Conservation (phyloP, 257 asterid genomes). For the Haberlea rhodopensis region DNA sequence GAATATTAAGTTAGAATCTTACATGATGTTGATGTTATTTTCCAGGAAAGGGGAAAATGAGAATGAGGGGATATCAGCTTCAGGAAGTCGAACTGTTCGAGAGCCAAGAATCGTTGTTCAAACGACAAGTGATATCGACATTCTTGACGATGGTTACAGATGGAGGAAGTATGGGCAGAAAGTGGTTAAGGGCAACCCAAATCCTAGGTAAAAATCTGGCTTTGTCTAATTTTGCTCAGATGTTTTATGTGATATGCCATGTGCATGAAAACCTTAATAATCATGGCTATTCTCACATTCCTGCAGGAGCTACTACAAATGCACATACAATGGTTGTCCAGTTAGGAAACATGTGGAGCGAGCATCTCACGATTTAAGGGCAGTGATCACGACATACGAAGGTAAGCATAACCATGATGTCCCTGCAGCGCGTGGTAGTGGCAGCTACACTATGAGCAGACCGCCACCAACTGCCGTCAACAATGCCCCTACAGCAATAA, state of each 20-base stretch:
- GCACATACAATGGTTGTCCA: constrained; percentile 47
- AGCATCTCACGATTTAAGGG: constrained; percentile 53
- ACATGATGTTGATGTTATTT: neutral
- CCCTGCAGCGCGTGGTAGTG: constrained; percentile 55
- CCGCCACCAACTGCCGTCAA: constrained; percentile 31
- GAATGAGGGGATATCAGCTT: constrained; percentile 43
- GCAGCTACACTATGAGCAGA: constrained; percentile 30
- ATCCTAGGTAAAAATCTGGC: constrained; percentile 41
- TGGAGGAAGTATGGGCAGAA: constrained; percentile 66
- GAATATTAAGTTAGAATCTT: neutral
- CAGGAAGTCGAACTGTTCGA: constrained; percentile 48
- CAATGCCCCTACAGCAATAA: constrained; percentile 34
- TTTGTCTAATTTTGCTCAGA: neutral
- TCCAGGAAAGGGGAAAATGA: constrained; percentile 51
- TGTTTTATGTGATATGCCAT: neutral
- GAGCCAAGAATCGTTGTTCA: constrained; percentile 59
- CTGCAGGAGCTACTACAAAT: constrained; percentile 56
- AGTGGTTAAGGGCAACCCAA: constrained; percentile 57
- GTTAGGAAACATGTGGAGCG: constrained; percentile 63
- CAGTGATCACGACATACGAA: constrained; percentile 57
- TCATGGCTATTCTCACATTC: neutral
- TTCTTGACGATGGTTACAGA: constrained; percentile 59
- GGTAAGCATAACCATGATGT: constrained; percentile 64
- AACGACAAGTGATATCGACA: constrained; percentile 55
- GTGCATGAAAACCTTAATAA: neutral